phyloP scores from a whole-genome alignment of 768 basidiomycete species.

The Boletus coccyginus region DNA sequence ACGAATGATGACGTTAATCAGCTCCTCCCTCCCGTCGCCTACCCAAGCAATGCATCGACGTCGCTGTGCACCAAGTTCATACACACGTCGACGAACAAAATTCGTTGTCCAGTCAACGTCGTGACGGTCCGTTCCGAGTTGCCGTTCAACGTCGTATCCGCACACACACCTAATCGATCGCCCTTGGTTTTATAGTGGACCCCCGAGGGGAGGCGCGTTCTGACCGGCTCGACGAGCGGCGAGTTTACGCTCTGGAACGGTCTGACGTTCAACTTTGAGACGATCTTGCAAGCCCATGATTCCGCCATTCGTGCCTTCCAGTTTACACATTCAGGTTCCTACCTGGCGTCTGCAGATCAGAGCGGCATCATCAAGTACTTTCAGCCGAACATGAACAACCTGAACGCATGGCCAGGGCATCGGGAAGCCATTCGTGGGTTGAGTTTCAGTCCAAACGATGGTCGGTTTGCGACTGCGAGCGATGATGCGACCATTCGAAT shows the following conservation, averaged over 20 bases:
- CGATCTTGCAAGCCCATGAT: constrained; percentile 98
- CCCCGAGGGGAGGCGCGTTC: constrained; percentile 87
- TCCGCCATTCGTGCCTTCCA: constrained; percentile 85
- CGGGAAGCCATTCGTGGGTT: constrained; percentile 92
- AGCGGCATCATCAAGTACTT: constrained; percentile 97
- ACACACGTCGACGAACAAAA: constrained; percentile 98
- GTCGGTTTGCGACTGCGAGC: constrained; percentile 89
- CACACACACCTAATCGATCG: not conserved
- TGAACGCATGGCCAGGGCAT: constrained; percentile 91
- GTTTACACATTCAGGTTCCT: constrained; percentile 92
- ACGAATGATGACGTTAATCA: constrained; percentile 36
- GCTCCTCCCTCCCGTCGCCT: constrained; percentile 94
- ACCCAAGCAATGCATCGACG: constrained; percentile 86
- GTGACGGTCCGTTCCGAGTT: constrained; percentile 68
- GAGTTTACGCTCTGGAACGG: constrained; percentile 99
- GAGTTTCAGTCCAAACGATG: constrained; percentile 90
- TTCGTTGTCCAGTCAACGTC: constrained; percentile 94
- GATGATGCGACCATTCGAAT: constrained; percentile 94
- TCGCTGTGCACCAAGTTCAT: constrained; percentile 97
- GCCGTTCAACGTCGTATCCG: not conserved
- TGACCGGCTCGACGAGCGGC: constrained; percentile 95
- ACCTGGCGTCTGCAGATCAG: constrained; percentile 91
- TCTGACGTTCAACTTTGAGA: constrained; percentile 98
- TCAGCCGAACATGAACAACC: constrained; percentile 98
- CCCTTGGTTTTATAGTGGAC: constrained; percentile 69